Percentiles rank a stretch among this genome's conserved stretches.
Evolutionary conservation across 1,284 basidiomycete genomes (phyloP).

Genomic region (Rhizoctonia solani): DNA sequence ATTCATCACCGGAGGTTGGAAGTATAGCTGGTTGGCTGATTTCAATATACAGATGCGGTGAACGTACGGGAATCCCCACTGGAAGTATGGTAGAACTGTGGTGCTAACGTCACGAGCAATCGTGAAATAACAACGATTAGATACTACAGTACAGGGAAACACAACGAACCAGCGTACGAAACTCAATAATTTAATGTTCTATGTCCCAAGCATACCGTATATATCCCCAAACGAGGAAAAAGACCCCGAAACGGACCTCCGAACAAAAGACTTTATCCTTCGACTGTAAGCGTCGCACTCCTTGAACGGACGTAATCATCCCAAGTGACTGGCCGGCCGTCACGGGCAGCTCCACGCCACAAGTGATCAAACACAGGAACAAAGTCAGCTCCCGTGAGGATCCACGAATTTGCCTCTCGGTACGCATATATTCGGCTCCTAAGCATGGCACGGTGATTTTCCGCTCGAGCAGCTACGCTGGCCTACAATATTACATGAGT

Average conservation of each 20-base stretch:
- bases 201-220: neutral
- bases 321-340: slow-evolving; percentile 5
- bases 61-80: too few species aligned
- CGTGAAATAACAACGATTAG: too few species aligned
- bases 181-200: neutral
- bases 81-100: too few species aligned
- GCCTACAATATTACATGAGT: neutral
- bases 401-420: neutral
- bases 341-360: slow-evolving; percentile 1
- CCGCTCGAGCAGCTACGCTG: neutral
- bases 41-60: too few species aligned
- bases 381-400: neutral
- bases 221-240: neutral
- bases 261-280: neutral
- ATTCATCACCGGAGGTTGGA: too few species aligned
- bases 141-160: neutral
- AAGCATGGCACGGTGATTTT: slow-evolving; percentile 2
- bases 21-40: too few species aligned
- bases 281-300: neutral
- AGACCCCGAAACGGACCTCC: neutral
- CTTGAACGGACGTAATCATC: slow-evolving; percentile 5
- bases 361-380: slow-evolving; percentile 20
- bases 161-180: neutral
- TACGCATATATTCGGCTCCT: neutral
- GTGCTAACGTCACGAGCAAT: too few species aligned